These are phyloP conservation scores for Bocquillonia castaneifolia DNA, from an alignment of 441 rosid species.

Conservation along the genomic window DNA sequence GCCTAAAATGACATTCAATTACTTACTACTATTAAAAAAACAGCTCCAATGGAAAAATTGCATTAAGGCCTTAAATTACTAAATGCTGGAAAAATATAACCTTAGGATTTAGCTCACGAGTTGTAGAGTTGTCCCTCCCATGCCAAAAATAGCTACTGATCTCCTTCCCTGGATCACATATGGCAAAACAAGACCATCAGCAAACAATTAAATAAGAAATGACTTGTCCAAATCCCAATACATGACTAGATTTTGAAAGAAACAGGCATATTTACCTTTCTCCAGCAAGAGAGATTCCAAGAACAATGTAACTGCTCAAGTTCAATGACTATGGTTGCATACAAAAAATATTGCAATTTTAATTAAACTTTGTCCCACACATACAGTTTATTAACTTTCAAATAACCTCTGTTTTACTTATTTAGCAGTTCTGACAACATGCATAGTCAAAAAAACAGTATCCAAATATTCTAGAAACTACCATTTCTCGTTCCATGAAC, in stretches of 20 bases:
- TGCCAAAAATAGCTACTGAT: conserved; percentile 88
- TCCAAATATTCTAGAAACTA: conserved; percentile 3
- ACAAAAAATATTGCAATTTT: background rate
- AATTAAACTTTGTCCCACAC: background rate
- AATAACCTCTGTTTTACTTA: conserved; percentile 1
- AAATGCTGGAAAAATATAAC: conserved; percentile 35
- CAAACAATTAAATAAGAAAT: background rate
- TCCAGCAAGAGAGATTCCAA: background rate
- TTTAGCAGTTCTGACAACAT: background rate
- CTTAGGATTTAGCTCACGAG: conserved; percentile 91
- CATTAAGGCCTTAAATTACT: background rate
- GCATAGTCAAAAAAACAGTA: background rate
- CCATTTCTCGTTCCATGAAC: background rate
- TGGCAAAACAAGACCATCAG: background rate
- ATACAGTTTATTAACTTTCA: background rate
- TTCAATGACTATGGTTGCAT: background rate
- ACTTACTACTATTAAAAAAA: background rate
- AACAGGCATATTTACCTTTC: conserved; percentile 1
- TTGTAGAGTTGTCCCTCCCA: conserved; percentile 76
- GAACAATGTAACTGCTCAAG: background rate
- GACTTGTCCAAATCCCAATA: background rate
- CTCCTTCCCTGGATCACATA: conserved; percentile 57
- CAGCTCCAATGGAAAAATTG: background rate
- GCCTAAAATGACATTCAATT: background rate
- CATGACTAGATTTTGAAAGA: conserved; percentile 1